phyloP scores from a whole-genome alignment of 108 stramenopile species.

The Phaeodactylum tricornutum region DNA sequence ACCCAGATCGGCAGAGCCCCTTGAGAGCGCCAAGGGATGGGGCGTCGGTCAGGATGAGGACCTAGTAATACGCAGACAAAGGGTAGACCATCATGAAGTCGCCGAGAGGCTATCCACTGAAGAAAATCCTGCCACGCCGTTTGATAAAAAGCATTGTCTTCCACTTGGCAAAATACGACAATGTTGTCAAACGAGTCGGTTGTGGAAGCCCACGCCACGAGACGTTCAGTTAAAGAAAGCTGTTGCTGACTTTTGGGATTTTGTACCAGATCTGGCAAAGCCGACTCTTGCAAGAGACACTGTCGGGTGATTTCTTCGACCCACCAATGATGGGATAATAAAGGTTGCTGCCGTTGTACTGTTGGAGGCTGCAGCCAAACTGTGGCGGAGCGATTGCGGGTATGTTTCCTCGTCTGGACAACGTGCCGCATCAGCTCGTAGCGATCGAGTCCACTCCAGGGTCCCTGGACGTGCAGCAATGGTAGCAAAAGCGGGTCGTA shows the following conservation, averaged over 20 bases:
- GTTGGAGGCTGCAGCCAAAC: constrained; percentile 3
- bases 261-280: not conserved
- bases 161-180: not conserved
- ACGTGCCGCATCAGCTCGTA: constrained; percentile 1
- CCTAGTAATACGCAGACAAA: not conserved
- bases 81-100: not conserved
- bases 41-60: not conserved
- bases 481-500: not conserved
- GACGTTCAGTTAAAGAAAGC: too few relatives aligned
- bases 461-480: not conserved
- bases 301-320: constrained; percentile 1
- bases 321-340: not conserved
- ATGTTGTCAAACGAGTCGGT: not conserved
- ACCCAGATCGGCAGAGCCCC: too few relatives aligned
- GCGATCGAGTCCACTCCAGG: constrained; percentile 1
- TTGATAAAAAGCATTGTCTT: not conserved
- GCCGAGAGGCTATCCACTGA: not conserved
- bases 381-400: too few relatives aligned
- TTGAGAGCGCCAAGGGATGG: too few relatives aligned
- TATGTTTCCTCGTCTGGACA: not conserved
- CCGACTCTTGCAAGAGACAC: not conserved
- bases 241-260: not conserved
- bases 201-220: not conserved
- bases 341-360: not conserved
- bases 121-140: not conserved